Conservation (phyloP, 2,329 filamentous ascomycete species). For the Neoascochyta sp. region DNA sequence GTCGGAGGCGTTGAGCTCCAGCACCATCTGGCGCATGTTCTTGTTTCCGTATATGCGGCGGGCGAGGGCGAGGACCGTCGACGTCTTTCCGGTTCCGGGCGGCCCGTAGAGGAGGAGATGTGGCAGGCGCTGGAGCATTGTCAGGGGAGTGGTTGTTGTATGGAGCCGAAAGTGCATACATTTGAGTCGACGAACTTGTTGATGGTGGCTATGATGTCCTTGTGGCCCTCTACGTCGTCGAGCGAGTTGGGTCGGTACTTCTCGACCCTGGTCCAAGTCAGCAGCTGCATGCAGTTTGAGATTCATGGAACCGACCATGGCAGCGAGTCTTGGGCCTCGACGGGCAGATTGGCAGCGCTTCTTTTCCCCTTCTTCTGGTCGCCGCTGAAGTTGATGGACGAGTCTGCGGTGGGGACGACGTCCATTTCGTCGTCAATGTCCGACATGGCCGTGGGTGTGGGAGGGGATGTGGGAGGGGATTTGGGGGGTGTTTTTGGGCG, state of each 20-base stretch:
- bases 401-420: conserved; percentile 51
- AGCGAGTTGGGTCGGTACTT: conserved; percentile 91
- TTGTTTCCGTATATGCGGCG: conserved; percentile 85
- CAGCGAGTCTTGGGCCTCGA: conserved; percentile 88
- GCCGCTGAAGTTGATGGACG: conserved; percentile 65
- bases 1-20: conserved; percentile 95
- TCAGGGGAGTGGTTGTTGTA: conserved; percentile 7
- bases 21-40: conserved; percentile 97
- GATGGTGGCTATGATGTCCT: conserved; percentile 95
- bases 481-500: too few species aligned
- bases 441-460: conserved; percentile 43
- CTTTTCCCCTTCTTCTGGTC: conserved; percentile 83
- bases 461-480: too few species aligned
- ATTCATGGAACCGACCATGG: conserved; percentile 64
- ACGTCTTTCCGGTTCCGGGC: conserved; percentile 95
- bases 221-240: conserved; percentile 90
- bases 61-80: conserved; percentile 88
- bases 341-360: conserved; percentile 84
- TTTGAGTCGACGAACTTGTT: conserved; percentile 97
- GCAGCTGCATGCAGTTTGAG: not conserved
- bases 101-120: conserved; percentile 96
- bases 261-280: conserved; percentile 66
- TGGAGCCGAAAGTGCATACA: conserved; percentile 39
- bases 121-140: conserved; percentile 64
- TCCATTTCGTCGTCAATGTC: conserved; percentile 65